Evolutionary conservation across 441 rosid species (phyloP).

Genomic region (Populus hybrid): DNA sequence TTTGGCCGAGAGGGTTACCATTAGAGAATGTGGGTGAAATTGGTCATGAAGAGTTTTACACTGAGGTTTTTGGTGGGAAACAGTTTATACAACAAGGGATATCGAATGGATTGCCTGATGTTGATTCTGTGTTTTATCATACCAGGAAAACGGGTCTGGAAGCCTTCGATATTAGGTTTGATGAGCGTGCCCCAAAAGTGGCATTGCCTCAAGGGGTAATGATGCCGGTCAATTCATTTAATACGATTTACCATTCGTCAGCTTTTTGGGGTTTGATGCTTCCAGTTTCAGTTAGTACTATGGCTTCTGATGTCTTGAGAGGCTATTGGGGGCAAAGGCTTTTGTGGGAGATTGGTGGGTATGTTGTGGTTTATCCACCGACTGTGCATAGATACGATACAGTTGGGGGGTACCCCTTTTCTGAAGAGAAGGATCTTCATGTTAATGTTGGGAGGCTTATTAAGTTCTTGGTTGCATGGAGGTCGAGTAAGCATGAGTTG

Average conservation of each 20-base stretch:
- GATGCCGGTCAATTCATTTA: slow-evolving; percentile 86
- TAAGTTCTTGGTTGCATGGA: slow-evolving; percentile 76
- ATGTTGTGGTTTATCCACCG: slow-evolving; percentile 80
- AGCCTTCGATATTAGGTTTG: slow-evolving; percentile 77
- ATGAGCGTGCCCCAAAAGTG: slow-evolving; percentile 81
- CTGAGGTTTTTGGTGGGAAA: slow-evolving; percentile 85
- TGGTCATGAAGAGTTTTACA: slow-evolving; percentile 74
- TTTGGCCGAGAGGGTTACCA: slow-evolving; percentile 97
- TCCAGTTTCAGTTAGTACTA: slow-evolving; percentile 80
- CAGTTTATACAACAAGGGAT: slow-evolving; percentile 92
- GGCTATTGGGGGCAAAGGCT: slow-evolving; percentile 95
- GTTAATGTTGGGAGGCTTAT: slow-evolving; percentile 86
- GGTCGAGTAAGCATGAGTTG: slow-evolving; percentile 71
- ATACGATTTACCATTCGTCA: slow-evolving; percentile 76
- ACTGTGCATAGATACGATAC: slow-evolving; percentile 75
- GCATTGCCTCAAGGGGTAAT: slow-evolving; percentile 87
- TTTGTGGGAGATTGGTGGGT: slow-evolving; percentile 94
- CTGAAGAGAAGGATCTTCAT: slow-evolving; percentile 95
- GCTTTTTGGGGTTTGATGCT: slow-evolving; percentile 97
- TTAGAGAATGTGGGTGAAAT: slow-evolving; percentile 84
- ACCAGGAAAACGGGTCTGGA: slow-evolving; percentile 71
- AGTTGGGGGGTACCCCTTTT: slow-evolving; percentile 81
- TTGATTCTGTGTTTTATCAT: slow-evolving; percentile 90
- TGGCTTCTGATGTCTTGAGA: slow-evolving; percentile 93
- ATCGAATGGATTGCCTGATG: slow-evolving; percentile 91